A percentile compares a stretch with the other conserved stretches of the same genome.
phyloP scores from a whole-genome alignment of 2,329 filamentous ascomycete genomes.

The Cordyceps tenuipes region DNA sequence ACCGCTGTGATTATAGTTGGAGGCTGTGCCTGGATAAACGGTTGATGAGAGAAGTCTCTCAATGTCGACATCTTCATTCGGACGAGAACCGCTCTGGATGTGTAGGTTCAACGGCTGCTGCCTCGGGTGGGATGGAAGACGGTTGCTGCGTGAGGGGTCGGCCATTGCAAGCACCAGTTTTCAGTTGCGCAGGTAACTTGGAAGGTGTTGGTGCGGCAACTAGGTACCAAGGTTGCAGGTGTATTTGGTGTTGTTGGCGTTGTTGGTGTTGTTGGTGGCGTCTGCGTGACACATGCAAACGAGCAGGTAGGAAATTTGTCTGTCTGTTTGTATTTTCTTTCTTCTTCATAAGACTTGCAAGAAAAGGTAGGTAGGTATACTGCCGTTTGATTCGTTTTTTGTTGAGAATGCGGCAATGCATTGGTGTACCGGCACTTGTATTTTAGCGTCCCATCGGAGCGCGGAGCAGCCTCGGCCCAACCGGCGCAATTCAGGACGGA shows the following conservation, averaged over 20 bases:
- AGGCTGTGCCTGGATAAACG: conserved; percentile 1
- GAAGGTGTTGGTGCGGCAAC: background rate
- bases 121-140: background rate
- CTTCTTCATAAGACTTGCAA: background rate
- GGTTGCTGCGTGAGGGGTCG: background rate
- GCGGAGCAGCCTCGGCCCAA: conserved; percentile 4
- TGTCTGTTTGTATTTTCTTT: background rate
- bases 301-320: background rate
- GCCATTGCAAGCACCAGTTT: background rate
- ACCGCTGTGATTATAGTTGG: background rate
- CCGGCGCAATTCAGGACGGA: background rate
- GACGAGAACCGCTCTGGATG: background rate
- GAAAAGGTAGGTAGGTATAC: background rate
- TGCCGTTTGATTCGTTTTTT: background rate
- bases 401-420: background rate
- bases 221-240: background rate
- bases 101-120: background rate
- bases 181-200: no score
- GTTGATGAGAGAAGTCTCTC: conserved; percentile 5
- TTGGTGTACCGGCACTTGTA: background rate
- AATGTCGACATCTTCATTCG: background rate
- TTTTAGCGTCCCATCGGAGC: background rate
- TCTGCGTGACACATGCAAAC: background rate
- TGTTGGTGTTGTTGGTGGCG: background rate
- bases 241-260: background rate